Evolutionary conservation across 129 eudicot species (phyloP), one percentile per base, ranked within the genome.

Genomic region (Silybum marianum): DNA sequence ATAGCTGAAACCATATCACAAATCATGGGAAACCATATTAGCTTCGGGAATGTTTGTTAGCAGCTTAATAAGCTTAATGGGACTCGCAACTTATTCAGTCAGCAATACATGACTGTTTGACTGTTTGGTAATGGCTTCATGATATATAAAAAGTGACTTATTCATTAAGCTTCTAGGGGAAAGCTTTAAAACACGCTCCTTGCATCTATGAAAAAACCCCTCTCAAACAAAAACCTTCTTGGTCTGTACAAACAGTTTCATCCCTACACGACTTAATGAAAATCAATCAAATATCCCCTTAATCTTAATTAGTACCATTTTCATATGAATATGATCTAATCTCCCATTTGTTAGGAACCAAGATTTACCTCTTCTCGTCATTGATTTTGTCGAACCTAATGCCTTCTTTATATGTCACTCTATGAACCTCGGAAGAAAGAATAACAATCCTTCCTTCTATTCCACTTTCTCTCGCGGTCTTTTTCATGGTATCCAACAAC

Each of bases 361-460:
- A 75, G 68, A 38, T 22, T 71, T 67, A 93, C 99, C 91, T 89
- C 58, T 91, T 87, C 65, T 89, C 86, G 32, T 96, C 97, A 51
- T 93, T 96, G 75, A 96, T 86, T 71, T 84, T 93, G 30, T 96
- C 97, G 42, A 93, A 96, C 69, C 82, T 82, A 76, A 96, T 91
- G 74, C 99, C 99, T 87, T 90, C 97, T 11, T 84, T 63, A 77
- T 87, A 88, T 24, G 92, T 80, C 60, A 82, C 75, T 7, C 87
- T 83, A 70, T 96, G 97, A 46, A 80, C 90, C 82, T 88, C 95
- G 4, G 99, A 96, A 14, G 99, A 90, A 80, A 96, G 91, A 81
- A 74, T 93, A 39, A 96, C 90, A n/a, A 96, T 91, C 81, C 99
- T 91, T 85, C 99, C 99, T 87, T 96, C 99, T 85, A 44, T 90